Base-by-base conservation (phyloP, 805 yeast genomes). In the Scheffersomyces amazonensis region DNA sequence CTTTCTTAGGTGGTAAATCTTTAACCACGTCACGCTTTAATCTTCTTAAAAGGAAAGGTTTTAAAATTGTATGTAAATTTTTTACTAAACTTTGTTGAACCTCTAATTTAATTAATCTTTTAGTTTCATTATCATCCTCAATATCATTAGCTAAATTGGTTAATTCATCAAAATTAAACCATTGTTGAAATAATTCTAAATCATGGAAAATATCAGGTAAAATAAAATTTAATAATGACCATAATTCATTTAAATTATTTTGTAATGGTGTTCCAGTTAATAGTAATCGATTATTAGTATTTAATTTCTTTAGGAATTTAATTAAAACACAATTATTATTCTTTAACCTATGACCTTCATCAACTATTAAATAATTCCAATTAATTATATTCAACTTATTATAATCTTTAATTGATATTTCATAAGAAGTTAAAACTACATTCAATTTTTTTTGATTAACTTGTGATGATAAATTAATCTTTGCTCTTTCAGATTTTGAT, bases 201-300 rank as follows among this genome's bases (percentile, higher is more conserved):
- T 91, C 98, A 31, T 87, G 87, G 58, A 91, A 91, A 20, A 93
- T 85, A 51, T 89, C 96, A 0, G 99, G 99, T 36, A 91, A 66
- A 24, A 93, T 83, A 54, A 91, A 91, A 56, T 93, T 93, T 38
- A 91, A 69, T 40, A 93, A 66, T 0, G 96, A 84, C 98, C 98
- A 91, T 27, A 93, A 64, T 61, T 93, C 98, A 37, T 83, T 76
- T 40, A 91, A 66, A 53, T 90, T 91, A 57, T 91, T 91, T 58
- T 91, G 99, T 36, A 91, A 67, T 0, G 99, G 98, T 0, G 99
- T 91, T n/a, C 99, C 99, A 0, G 99, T 91, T 11, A 91, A 64
- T 19, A 91, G 65, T 33, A 91, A 66, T 44, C 96, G 68, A 54
- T 91, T 91, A 1, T 78, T 69, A 1, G 84, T 81, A 12, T 75